A percentile compares a stretch with the other conserved stretches of the same genome.
phyloP scores from a whole-genome alignment of 345 rosid species.

The Gossypioides kirkii region DNA sequence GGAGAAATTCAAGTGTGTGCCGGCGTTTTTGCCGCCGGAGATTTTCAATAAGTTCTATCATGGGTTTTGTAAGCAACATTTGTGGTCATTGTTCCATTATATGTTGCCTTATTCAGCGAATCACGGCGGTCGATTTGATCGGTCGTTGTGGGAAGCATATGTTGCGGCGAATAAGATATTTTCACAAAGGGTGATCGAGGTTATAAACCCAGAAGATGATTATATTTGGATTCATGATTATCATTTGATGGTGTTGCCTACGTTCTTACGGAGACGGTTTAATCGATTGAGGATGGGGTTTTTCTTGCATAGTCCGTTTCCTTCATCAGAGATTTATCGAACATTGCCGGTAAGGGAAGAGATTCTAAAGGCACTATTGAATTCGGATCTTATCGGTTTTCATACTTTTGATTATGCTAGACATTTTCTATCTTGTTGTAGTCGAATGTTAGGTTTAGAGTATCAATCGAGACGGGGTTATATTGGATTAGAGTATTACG shows the following conservation, averaged over 20 bases:
- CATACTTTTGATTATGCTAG: conserved; percentile 95
- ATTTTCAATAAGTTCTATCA: conserved; percentile 62
- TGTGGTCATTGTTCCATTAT: conserved; percentile 77
- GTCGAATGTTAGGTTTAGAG: conserved; percentile 67
- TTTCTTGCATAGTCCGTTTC: conserved; percentile 72
- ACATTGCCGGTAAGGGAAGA: conserved; percentile 74
- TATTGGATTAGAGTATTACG: conserved; percentile 68
- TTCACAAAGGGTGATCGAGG: conserved; percentile 65
- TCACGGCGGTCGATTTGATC: conserved; percentile 63
- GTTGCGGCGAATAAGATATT: conserved; percentile 71
- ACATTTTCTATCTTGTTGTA: conserved; percentile 74
- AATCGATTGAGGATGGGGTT: conserved; percentile 70
- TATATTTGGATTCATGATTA: conserved; percentile 78
- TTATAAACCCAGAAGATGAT: conserved; percentile 74
- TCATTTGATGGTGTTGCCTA: conserved; percentile 78
- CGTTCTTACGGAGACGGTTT: conserved; percentile 61
- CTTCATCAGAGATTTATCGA: conserved; percentile 73
- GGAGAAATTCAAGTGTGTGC: conserved; percentile 75
- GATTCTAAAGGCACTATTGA: conserved; percentile 65
- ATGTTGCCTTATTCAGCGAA: conserved; percentile 64
- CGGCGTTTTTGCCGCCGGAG: conserved; percentile 67
- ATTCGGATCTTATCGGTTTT: conserved; percentile 68
- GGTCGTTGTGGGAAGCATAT: conserved; percentile 76
- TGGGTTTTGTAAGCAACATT: conserved; percentile 75
- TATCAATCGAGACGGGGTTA: conserved; percentile 75